Percentiles rank a stretch among this genome's conserved stretches.
These are phyloP conservation scores for Paspalum vaginatum DNA, from an alignment of 176 grass and related monocot species.

Conservation along the genomic window DNA sequence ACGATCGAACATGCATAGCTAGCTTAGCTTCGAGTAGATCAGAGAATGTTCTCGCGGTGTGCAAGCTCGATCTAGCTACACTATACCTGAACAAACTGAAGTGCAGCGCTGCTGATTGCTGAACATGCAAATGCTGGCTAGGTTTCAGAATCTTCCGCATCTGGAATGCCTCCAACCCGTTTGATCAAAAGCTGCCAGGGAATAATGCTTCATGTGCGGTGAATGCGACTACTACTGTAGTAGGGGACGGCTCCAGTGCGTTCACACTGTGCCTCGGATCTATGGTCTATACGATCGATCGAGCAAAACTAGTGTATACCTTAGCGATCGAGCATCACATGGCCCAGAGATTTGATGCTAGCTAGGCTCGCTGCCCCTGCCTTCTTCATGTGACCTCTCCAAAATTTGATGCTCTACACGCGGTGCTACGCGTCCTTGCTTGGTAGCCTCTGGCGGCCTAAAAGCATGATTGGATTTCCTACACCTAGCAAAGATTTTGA, in stretches of 20 bases:
- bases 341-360: slow-evolving; percentile 14
- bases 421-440: too few species aligned
- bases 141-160: slow-evolving; percentile 20
- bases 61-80: background rate
- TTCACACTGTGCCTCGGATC: background rate
- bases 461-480: too few species aligned
- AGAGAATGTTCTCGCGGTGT: background rate
- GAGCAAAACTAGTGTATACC: background rate
- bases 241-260: background rate
- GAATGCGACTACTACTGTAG: slow-evolving; percentile 5
- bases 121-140: background rate
- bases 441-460: too few species aligned
- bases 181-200: background rate
- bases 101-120: too few species aligned
- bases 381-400: background rate
- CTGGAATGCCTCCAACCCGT: background rate
- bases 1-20: too few species aligned
- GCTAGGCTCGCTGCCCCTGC: background rate
- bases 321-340: background rate
- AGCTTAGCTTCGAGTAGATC: too few species aligned
- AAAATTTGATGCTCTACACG: slow-evolving; percentile 5
- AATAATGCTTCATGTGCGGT: background rate
- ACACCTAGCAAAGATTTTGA: too few species aligned
- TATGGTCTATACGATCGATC: background rate
- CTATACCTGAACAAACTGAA: background rate